Evolutionary conservation across 768 basidiomycete species (phyloP).

Genomic region (Auriscalpium orientale): DNA sequence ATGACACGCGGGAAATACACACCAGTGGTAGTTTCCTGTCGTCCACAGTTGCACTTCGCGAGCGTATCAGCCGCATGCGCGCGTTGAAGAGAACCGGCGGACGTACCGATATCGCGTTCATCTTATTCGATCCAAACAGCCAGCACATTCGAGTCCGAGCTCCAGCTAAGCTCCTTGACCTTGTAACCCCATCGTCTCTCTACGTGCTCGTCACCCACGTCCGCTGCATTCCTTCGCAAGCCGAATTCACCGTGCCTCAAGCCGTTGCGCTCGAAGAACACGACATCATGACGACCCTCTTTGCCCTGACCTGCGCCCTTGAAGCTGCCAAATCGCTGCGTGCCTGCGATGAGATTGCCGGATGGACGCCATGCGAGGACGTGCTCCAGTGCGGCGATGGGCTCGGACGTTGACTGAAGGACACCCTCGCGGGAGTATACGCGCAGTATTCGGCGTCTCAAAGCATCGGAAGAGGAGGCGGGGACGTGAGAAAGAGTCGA

Average conservation of each 20-base stretch:
- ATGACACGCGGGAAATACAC: constrained; percentile 1
- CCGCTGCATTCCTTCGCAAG: constrained; percentile 34
- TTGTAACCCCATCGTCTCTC: constrained; percentile 54
- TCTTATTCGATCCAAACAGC: constrained; percentile 76
- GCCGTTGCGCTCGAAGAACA: constrained; percentile 96
- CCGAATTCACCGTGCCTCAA: constrained; percentile 86
- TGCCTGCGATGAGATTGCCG: constrained; percentile 76
- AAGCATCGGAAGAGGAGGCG: constrained; percentile 17
- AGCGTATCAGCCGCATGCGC: background rate
- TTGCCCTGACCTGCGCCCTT: constrained; percentile 62
- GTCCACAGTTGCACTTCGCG: constrained; percentile 89
- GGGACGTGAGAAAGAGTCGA: constrained; percentile 53
- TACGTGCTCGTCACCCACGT: constrained; percentile 16
- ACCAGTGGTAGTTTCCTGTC: constrained; percentile 93
- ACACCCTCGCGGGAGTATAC: constrained; percentile 69
- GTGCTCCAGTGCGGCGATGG: constrained; percentile 77
- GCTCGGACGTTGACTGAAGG: constrained; percentile 81
- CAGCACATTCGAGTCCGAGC: constrained; percentile 78
- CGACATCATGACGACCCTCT: constrained; percentile 70
- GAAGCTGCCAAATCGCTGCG: constrained; percentile 69
- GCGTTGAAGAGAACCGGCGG: constrained; percentile 1
- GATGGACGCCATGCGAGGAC: constrained; percentile 78
- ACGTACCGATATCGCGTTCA: constrained; percentile 63
- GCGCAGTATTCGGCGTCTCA: constrained; percentile 51
- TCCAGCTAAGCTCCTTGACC: constrained; percentile 79